These are phyloP conservation scores for Paratinospora sagittata DNA, from an alignment of 164 flowering plant genomes.

Conservation along the genomic window DNA sequence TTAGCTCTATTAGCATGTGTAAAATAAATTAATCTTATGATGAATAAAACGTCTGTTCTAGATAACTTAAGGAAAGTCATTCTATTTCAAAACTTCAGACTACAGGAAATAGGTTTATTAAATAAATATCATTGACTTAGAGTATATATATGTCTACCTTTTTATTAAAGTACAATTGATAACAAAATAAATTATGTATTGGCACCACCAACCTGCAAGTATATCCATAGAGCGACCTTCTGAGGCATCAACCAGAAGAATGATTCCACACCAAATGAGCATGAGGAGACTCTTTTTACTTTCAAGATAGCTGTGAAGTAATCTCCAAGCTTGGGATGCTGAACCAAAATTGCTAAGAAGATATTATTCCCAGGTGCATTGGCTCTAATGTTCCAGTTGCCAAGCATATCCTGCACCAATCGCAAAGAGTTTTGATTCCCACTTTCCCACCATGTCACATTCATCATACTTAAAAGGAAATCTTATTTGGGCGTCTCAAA, in stretches of 20 bases:
- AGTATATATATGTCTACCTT: too few relatives aligned
- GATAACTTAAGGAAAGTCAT: too few relatives aligned
- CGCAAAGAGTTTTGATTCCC: not conserved
- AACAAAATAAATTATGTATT: not conserved
- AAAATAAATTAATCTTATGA: too few relatives aligned
- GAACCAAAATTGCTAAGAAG: conserved; percentile 51
- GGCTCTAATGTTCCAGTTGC: conserved; percentile 71
- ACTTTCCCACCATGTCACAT: not conserved
- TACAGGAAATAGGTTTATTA: too few relatives aligned
- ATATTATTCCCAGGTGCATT: conserved; percentile 57
- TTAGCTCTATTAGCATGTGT: too few relatives aligned
- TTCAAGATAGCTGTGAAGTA: conserved; percentile 67
- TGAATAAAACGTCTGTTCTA: too few relatives aligned
- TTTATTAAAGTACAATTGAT: too few relatives aligned
- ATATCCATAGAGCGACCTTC: conserved; percentile 86
- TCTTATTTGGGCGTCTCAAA: not conserved
- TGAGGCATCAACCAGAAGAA: conserved; percentile 99
- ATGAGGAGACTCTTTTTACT: conserved; percentile 41
- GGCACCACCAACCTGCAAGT: conserved; percentile 68
- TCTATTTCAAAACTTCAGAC: too few relatives aligned
- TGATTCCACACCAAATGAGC: conserved; percentile 26
- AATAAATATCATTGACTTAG: too few relatives aligned
- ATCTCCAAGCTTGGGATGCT: conserved; percentile 74
- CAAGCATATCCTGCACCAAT: conserved; percentile 75
- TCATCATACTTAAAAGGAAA: not conserved